Conservation (phyloP, 345 rosid species). For the Euclidium syriacum region DNA sequence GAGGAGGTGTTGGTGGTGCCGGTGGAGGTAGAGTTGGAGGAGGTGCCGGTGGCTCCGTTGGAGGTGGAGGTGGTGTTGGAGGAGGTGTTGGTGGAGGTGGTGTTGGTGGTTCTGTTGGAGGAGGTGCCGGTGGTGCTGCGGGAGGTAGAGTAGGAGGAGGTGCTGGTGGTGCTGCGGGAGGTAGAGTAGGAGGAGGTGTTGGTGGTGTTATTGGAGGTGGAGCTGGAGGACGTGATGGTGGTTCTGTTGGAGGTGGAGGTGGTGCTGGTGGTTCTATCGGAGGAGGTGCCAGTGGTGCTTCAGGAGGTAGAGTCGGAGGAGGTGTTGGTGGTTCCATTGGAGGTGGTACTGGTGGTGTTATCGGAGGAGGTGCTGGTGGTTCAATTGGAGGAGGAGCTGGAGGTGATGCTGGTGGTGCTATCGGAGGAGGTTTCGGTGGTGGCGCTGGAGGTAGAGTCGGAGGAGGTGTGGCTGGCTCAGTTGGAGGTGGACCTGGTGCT, state of each 20-base stretch:
- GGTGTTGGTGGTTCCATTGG: background rate
- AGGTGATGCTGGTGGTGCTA: background rate
- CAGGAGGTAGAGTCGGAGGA: conserved; percentile 1
- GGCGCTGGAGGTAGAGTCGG: background rate
- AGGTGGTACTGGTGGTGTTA: background rate
- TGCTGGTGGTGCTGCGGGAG: background rate
- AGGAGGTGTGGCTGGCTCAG: conserved; percentile 11
- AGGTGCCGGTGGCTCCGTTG: background rate
- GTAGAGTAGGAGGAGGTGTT: background rate
- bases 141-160: background rate
- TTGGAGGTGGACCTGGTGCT: background rate
- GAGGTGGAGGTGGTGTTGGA: conserved; percentile 17
- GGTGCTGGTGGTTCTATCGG: background rate
- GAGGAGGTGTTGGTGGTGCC: background rate
- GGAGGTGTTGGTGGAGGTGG: conserved; percentile 29
- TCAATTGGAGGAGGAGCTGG: conserved; percentile 11
- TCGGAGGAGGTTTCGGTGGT: conserved; percentile 14
- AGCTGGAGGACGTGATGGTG: conserved; percentile 1
- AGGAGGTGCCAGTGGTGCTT: background rate
- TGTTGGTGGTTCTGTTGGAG: background rate
- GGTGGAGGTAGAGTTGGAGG: background rate
- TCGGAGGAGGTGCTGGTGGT: conserved; percentile 6
- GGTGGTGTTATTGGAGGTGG: conserved; percentile 17
- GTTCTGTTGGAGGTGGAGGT: background rate
- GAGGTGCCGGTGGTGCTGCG: background rate